Evolutionary conservation across 352 stramenopile genomes (phyloP), one percentile per base, ranked within the genome.

Genomic region (Pythium apleroticum): DNA sequence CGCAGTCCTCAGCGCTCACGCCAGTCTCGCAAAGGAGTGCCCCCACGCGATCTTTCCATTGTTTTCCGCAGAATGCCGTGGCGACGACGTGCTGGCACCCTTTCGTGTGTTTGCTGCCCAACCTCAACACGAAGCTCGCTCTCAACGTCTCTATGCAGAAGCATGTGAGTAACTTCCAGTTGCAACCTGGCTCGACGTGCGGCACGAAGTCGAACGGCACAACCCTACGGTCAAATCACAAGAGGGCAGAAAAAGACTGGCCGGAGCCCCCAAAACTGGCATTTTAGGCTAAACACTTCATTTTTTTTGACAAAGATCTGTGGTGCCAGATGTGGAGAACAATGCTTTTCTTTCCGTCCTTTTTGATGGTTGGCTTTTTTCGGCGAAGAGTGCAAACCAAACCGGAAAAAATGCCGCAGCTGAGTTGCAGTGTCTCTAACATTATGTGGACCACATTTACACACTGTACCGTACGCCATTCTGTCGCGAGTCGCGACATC

Each of bases 361-460:
- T 33, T 19, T 56, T 55, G 25, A 33, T 55, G 39, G 12, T 48
- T 31, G 22, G 39, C 9, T 48, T 48, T 48, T 48, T 55, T 63
- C 30, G 11, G 24, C 46, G 19, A 35, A 28, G 30, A 57, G 6
- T 57, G 19, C 28, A 27, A 45, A 49, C 43, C n/a, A 50, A 50
- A 50, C 43, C 28, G 43, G 22, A 50, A 28, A 57, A 48, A 31
- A 30, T 58, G 31, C 52, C 24, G 57, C 57, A 63, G 57, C 57
- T 63, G 46, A 63, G 57, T 57, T 63, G 25, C 41, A 9, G 31
- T 63, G 57, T 57, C 57, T 50, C 45, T 63, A 31, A 30, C 45
- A 48, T 45, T 63, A 20, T 49, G 57, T 63, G 57, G 57, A 50
- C 45, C 57, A 63, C 57, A 56, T 31, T 22, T 5, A 19, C 17